Base-by-base conservation (phyloP, 441 rosid species). In the Breynia disticha region DNA sequence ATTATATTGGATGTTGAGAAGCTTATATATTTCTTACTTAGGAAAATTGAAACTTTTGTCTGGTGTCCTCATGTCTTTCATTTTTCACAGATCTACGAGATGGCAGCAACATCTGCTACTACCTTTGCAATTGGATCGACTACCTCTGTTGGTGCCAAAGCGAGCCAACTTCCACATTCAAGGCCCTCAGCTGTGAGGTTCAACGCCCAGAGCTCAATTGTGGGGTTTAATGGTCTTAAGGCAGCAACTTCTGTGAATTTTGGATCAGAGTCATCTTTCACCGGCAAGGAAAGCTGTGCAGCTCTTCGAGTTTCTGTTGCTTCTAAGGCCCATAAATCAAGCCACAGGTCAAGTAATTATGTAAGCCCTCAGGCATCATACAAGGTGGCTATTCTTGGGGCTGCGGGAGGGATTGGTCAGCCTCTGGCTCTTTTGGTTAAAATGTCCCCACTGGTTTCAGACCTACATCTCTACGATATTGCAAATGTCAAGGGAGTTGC, bases 401-500 rank as follows among this genome's bases (percentile, higher is more conserved):
- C 97, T 57, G 83, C 83, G 54, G 97, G 97, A 35, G 99, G 99
- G 44, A 93, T 93, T 20, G 97, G 99, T 54, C 99, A 93, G 65
- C 94, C 99, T 11, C 72, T 93, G 17, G 73, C 97, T 11, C 95
- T 93, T 64, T 72, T 86, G 11, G 56, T 89, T 67, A 93, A 93
- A 80, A 93, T 93, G 96, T 89, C 95, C 50, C 97, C 99, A 0
- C 71, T 93, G 39, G 86, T 93, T 55, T 89, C 99, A 6, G 60
- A 71, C 1, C 76, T 93, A 56, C 80, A 93, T 61, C 97, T 93
- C 20, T 93, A 89, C 56, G 97, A 89, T 80, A 76, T 93, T 32
- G 96, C 87, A 44, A 89, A 93, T 70, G 99, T 89, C 54, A 87
- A 84, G 69, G 99, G 99, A 60, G 96, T 93, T 22, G 95, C 96